Percentiles rank a stretch among this genome's conserved stretches.
phyloP scores from a whole-genome alignment of 345 rosid genomes.

The Xanthoceras sorbifolium region DNA sequence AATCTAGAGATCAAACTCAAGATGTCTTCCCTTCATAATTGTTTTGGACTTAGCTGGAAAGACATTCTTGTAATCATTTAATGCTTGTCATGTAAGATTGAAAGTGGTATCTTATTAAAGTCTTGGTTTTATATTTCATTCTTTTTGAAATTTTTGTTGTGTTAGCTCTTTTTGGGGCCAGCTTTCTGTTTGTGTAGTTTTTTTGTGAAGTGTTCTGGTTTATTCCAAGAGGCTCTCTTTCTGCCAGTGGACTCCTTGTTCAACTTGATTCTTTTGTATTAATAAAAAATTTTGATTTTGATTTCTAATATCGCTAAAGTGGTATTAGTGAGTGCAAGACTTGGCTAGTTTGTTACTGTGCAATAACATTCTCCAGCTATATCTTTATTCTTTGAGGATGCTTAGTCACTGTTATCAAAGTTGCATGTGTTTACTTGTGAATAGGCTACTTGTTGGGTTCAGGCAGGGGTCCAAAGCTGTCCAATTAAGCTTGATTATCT shows the following conservation, averaged over 20 bases:
- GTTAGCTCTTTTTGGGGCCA: background rate
- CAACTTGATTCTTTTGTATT: background rate
- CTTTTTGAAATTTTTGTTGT: background rate
- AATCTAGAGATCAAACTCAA: background rate
- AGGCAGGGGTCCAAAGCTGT: background rate
- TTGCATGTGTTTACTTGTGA: background rate
- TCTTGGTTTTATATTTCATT: background rate
- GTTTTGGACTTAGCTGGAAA: background rate
- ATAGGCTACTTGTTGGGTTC: background rate
- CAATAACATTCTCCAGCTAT: background rate
- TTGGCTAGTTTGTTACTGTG: background rate
- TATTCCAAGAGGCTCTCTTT: background rate
- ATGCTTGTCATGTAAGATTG: background rate
- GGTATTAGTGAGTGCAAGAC: background rate
- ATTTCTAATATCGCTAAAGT: background rate
- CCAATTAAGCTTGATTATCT: background rate
- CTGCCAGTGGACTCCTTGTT: background rate
- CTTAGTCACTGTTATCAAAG: background rate
- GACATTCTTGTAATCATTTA: background rate
- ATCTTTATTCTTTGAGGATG: background rate
- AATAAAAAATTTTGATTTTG: no score
- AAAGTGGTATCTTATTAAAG: background rate
- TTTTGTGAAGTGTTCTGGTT: background rate
- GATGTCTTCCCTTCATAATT: background rate
- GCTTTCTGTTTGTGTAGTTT: background rate